phyloP scores from a whole-genome alignment of 495 filamentous ascomycete species.

The Thozetella sp. region DNA sequence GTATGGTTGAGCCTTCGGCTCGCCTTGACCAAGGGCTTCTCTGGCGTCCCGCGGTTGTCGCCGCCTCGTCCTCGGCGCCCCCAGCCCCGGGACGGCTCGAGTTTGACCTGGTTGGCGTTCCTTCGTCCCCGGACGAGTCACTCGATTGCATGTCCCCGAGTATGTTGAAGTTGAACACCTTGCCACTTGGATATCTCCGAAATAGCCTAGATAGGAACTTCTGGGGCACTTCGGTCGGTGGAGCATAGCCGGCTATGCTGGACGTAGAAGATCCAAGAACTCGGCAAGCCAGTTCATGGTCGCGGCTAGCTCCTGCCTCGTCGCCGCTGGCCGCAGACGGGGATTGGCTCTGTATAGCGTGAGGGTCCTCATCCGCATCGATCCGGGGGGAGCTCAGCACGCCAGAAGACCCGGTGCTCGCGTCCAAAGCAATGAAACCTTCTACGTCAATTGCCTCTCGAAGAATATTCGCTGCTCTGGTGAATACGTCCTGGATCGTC shows the following conservation, averaged over 20 bases:
- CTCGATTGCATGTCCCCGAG: conserved; percentile 21
- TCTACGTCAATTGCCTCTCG: conserved; percentile 53
- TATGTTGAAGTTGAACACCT: conserved; percentile 58
- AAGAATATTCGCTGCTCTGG: conserved; percentile 48
- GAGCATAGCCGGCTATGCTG: conserved; percentile 18
- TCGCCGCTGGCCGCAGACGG: conserved; percentile 10
- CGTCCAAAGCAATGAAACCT: conserved; percentile 55
- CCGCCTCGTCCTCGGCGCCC: background rate
- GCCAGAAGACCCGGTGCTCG: conserved; percentile 29
- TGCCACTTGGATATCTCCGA: conserved; percentile 61
- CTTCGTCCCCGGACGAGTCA: conserved; percentile 10
- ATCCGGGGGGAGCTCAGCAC: conserved; percentile 9
- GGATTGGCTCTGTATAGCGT: background rate
- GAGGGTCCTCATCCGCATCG: background rate
- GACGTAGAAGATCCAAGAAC: conserved; percentile 37
- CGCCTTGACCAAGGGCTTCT: conserved; percentile 1
- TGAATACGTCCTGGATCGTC: conserved; percentile 27
- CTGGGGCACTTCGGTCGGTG: conserved; percentile 19
- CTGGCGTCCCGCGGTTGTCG: background rate
- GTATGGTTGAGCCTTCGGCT: conserved; percentile 14
- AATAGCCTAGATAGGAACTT: conserved; percentile 53
- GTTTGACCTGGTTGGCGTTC: background rate
- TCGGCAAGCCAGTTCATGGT: conserved; percentile 1
- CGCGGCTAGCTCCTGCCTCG: background rate
- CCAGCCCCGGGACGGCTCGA: background rate